These are phyloP conservation scores for Purshia tridentata DNA, from an alignment of 306 rosid genomes.

Conservation along the genomic window DNA sequence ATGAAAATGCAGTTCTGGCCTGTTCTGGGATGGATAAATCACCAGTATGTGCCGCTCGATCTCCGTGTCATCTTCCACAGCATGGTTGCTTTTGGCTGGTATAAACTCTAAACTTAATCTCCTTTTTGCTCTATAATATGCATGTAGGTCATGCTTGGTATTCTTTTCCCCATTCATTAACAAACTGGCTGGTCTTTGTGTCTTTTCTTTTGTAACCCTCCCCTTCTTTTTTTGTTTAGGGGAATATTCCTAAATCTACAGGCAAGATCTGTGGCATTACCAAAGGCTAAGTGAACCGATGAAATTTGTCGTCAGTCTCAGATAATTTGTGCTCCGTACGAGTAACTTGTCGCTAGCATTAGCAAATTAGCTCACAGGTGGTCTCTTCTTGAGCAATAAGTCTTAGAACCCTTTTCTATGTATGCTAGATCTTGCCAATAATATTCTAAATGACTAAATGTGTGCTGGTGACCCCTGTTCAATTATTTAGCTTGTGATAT, in stretches of 20 bases:
- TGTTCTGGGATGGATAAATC: slow-evolving; percentile 82
- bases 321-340: not conserved
- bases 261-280: slow-evolving; percentile 63
- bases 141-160: slow-evolving; percentile 3
- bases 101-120: not conserved
- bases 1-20: slow-evolving; percentile 82
- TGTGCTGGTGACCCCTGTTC: not conserved
- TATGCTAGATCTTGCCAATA: not conserved
- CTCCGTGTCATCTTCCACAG: slow-evolving; percentile 82
- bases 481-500: not conserved
- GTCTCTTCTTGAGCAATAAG: not conserved
- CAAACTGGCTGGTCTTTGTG: not conserved
- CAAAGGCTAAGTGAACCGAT: slow-evolving; percentile 42
- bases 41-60: slow-evolving; percentile 84
- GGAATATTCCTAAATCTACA: slow-evolving; percentile 81
- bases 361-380: slow-evolving; percentile 4
- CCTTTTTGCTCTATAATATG: not conserved
- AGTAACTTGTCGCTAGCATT: not conserved
- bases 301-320: not conserved
- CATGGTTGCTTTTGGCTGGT: slow-evolving; percentile 81
- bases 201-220: not conserved
- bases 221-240: slow-evolving; percentile 43
- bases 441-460: not conserved
- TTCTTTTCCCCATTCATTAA: slow-evolving; percentile 8
- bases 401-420: not conserved